These are phyloP conservation scores for Aureobasidium sp. DNA, from an alignment of 2,329 filamentous ascomycete species.

Conservation along the genomic window DNA sequence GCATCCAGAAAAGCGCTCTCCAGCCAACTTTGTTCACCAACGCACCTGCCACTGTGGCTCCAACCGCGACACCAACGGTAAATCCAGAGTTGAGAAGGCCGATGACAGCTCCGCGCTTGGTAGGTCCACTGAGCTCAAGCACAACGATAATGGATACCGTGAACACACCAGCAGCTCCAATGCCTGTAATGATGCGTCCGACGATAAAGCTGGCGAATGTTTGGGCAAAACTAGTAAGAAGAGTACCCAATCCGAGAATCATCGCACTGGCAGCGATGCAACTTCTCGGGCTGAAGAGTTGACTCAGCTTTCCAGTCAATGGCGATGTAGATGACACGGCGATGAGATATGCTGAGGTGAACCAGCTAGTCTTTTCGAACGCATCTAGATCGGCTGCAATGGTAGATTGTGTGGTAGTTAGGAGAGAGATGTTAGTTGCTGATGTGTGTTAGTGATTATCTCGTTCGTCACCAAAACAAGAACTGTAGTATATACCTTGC, in stretches of 20 bases:
- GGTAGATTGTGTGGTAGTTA: conserved; percentile 71
- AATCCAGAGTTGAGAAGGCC: conserved; percentile 67
- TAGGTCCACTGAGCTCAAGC: conserved; percentile 63
- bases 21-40: conserved; percentile 60
- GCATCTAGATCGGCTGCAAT: conserved; percentile 70
- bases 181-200: conserved; percentile 61
- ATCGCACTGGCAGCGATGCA: conserved; percentile 58
- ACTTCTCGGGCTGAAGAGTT: conserved; percentile 62
- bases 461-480: too few species aligned
- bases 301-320: conserved; percentile 62
- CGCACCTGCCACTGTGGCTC: conserved; percentile 63
- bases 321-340: conserved; percentile 55
- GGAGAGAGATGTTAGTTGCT: conserved; percentile 68
- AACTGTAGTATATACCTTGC: conserved; percentile 19
- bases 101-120: conserved; percentile 63
- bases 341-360: conserved; percentile 70
- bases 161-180: conserved; percentile 65
- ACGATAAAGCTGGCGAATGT: conserved; percentile 58
- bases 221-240: conserved; percentile 56
- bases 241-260: conserved; percentile 53
- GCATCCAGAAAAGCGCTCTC: conserved; percentile 67
- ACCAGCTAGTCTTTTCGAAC: conserved; percentile 70
- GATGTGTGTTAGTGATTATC: neutral
- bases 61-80: conserved; percentile 63
- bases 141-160: conserved; percentile 68